Conservation (phyloP, 78 protist species). For the Emiliania huxleyi region DNA sequence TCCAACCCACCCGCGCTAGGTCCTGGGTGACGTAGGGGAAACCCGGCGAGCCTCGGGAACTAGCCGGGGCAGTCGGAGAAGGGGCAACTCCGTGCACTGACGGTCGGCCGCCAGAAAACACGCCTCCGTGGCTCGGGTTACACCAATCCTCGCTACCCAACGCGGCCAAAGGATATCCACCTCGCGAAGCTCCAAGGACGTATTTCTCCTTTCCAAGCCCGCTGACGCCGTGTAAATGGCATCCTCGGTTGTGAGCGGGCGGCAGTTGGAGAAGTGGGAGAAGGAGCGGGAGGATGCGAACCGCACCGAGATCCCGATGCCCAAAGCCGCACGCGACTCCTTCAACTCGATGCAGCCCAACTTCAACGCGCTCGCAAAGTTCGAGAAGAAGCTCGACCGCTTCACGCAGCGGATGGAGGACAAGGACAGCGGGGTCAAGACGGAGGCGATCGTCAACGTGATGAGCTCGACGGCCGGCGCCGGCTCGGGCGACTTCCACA, state of each 20-base stretch:
- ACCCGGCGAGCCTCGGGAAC: too few relatives aligned
- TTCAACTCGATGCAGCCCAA: background rate
- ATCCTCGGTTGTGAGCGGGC: background rate
- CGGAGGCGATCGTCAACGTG: background rate
- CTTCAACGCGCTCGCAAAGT: background rate
- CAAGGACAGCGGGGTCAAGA: background rate
- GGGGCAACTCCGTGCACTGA: too few relatives aligned
- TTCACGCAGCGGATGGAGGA: background rate
- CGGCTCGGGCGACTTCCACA: background rate
- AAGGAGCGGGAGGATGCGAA: background rate
- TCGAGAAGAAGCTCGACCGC: background rate
- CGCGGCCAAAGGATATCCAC: too few relatives aligned
- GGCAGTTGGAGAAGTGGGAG: background rate
- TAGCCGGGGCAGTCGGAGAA: too few relatives aligned
- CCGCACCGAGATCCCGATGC: background rate
- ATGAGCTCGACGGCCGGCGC: background rate
- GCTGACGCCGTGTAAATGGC: too few relatives aligned
- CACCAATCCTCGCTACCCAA: too few relatives aligned
- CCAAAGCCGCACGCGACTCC: background rate
- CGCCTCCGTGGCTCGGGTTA: too few relatives aligned
- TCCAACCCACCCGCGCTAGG: too few relatives aligned
- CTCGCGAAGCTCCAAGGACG: too few relatives aligned
- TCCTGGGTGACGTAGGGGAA: too few relatives aligned
- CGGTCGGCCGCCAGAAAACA: too few relatives aligned
- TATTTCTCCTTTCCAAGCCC: too few relatives aligned